Evolutionary conservation across 176 grass and related monocot species (phyloP), one percentile per base, ranked within the genome.

Genomic region (Leersia perrieri): DNA sequence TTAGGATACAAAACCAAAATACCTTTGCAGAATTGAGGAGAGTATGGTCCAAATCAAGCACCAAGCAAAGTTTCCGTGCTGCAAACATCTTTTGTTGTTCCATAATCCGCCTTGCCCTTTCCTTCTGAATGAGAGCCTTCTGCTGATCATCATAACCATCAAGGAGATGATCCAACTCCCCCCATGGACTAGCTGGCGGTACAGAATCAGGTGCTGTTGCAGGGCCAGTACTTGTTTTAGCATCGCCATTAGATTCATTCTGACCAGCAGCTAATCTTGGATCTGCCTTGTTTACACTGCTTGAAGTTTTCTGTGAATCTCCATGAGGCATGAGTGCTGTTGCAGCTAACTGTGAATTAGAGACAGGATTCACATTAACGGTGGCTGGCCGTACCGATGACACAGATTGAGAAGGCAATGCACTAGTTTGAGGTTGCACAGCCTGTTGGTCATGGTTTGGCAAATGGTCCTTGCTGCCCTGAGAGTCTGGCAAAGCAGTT

Each of bases 11-110:
- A 70, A 70, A 33, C 32, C 38, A 68, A 68, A 87, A 74, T 92
- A 99, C 96, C 93, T 95, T 99, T 5, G 93, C 93, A 32, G 96
- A 99, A 83, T 99, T 99, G 74, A 99, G 93, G 10, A 99, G 90
- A 3, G 96, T 99, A 70, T 99, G 96, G 84, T 99, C 96, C 72
- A 99, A 88, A 86, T 99, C 96, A 88, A 99, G 92, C 32, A 99
- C 96, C 80, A 99, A 88, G 70, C 93, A 93, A 80, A 99, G 88
- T 53, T 99, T 99, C 64, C 57, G 78, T 22, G 87, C 87, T 80
- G 90, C 86, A 79, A 99, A 99, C 93, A 99, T 91, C 62, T 82
- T 93, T 9, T 88, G 85, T 51, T 99, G 96, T 65, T 99, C 96
- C 34, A 79, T 83, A 13, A 99, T 95, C 80, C 96, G 84, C 74